Conservation (phyloP, 768 basidiomycete species). For the Hygrophoropsis aurantiaca region DNA sequence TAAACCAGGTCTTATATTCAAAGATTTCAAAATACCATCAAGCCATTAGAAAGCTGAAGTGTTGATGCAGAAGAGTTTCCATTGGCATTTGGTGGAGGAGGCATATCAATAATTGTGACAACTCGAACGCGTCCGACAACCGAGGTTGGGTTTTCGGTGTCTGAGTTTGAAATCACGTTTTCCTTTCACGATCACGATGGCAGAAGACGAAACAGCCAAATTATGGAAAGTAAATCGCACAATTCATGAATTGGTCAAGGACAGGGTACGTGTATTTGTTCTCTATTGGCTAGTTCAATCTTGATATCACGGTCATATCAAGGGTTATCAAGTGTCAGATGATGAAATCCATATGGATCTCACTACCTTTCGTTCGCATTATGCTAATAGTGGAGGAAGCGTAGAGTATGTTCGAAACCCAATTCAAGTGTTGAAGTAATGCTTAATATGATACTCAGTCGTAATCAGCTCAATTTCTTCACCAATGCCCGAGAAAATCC, state of each 20-base stretch:
- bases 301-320: slow-evolving; percentile 10
- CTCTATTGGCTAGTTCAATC: neutral
- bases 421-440: slow-evolving; percentile 3
- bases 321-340: slow-evolving; percentile 94
- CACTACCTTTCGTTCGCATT: slow-evolving; percentile 68
- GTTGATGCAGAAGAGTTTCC: slow-evolving; percentile 31
- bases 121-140: too few species aligned
- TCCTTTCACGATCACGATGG: slow-evolving; percentile 46
- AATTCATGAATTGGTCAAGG: slow-evolving; percentile 93
- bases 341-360: slow-evolving; percentile 93
- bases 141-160: too few species aligned
- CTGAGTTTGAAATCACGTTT: slow-evolving; percentile 57
- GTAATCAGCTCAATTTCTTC: slow-evolving; percentile 87
- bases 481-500: slow-evolving; percentile 69
- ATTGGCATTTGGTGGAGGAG: slow-evolving; percentile 40
- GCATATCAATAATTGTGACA: too few species aligned
- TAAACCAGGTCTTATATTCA: slow-evolving; percentile 2
- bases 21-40: slow-evolving; percentile 45
- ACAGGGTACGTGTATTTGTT: slow-evolving; percentile 65
- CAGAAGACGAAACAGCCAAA: slow-evolving; percentile 81
- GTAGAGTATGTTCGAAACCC: slow-evolving; percentile 71
- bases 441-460: slow-evolving; percentile 47
- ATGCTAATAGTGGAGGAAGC: slow-evolving; percentile 68
- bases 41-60: slow-evolving; percentile 43
- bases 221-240: slow-evolving; percentile 97